Conservation (phyloP, 2,329 filamentous ascomycete species). For the Graphium sp. region DNA sequence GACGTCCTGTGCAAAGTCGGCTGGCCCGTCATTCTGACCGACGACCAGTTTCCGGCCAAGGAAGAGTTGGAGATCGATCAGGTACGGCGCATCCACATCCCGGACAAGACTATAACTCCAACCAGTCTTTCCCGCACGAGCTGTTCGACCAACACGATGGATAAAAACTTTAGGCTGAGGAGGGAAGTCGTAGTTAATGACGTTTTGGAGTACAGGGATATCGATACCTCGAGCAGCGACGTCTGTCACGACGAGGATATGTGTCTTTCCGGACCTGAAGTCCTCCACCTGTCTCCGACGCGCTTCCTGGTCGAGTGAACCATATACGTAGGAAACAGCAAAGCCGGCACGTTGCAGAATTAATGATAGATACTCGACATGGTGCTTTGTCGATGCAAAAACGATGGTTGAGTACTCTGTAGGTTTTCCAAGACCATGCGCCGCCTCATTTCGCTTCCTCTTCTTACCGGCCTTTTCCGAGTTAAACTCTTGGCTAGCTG, state of each 20-base stretch:
- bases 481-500: constrained; percentile 28
- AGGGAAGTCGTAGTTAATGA: constrained; percentile 98
- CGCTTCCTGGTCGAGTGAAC: constrained; percentile 84
- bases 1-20: constrained; percentile 68
- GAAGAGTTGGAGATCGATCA: constrained; percentile 88
- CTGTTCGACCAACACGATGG: constrained; percentile 89
- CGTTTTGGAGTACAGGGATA: constrained; percentile 88
- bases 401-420: constrained; percentile 88
- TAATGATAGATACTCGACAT: constrained; percentile 80
- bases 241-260: constrained; percentile 90
- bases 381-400: constrained; percentile 90
- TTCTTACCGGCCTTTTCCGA: constrained; percentile 43
- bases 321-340: constrained; percentile 85
- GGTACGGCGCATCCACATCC: constrained; percentile 76
- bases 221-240: constrained; percentile 95
- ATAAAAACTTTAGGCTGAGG: constrained; percentile 94
- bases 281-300: constrained; percentile 83
- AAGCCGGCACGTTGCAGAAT: constrained; percentile 73
- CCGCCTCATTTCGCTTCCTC: constrained; percentile 46
- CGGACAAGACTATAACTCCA: constrained; percentile 92
- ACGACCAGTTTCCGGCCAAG: constrained; percentile 69
- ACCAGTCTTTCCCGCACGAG: constrained; percentile 77
- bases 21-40: constrained; percentile 44
- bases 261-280: constrained; percentile 69
- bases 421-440: constrained; percentile 48